Percentiles rank a stretch among this genome's conserved stretches.
These are phyloP conservation scores for Volvox reticuliferus DNA, from an alignment of 139 green algal genomes.

Conservation along the genomic window DNA sequence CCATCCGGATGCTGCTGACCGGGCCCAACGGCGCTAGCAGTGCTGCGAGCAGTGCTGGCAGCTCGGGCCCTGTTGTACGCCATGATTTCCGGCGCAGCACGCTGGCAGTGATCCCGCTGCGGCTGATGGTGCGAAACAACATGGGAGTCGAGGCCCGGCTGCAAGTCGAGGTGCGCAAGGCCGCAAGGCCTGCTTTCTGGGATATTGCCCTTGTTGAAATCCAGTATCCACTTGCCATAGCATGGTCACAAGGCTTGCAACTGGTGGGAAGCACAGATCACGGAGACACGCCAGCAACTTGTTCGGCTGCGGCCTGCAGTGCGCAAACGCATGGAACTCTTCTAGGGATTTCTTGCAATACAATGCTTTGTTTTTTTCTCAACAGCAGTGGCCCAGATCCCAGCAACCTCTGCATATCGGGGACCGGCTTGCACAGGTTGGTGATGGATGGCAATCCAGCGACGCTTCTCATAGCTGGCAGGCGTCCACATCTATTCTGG, in stretches of 20 bases:
- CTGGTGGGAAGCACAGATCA: too few relatives aligned
- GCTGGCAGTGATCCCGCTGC: conserved; percentile 68
- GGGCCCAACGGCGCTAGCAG: conserved; percentile 43
- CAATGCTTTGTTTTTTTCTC: too few relatives aligned
- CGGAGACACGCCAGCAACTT: too few relatives aligned
- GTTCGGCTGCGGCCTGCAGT: too few relatives aligned
- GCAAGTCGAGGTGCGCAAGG: conserved; percentile 52
- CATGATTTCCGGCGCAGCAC: conserved; percentile 71
- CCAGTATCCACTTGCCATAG: too few relatives aligned
- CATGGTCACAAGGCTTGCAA: too few relatives aligned
- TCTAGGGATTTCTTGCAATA: too few relatives aligned
- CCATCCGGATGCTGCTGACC: conserved; percentile 45
- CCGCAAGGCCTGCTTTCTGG: background rate
- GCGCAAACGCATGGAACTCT: too few relatives aligned
- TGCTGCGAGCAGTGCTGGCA: background rate
- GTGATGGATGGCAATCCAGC: conserved; percentile 19
- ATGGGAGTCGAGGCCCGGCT: conserved; percentile 47
- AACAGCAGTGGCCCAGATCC: too few relatives aligned
- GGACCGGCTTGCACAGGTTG: conserved; percentile 3
- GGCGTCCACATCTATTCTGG: conserved; percentile 21
- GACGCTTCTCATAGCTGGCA: conserved; percentile 44
- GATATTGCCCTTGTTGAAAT: too few relatives aligned
- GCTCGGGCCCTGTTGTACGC: conserved; percentile 30
- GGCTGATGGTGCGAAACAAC: conserved; percentile 72
- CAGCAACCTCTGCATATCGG: too few relatives aligned